phyloP scores from a whole-genome alignment of 176 grass and related monocot genomes.

The Guadua angustifolia region DNA sequence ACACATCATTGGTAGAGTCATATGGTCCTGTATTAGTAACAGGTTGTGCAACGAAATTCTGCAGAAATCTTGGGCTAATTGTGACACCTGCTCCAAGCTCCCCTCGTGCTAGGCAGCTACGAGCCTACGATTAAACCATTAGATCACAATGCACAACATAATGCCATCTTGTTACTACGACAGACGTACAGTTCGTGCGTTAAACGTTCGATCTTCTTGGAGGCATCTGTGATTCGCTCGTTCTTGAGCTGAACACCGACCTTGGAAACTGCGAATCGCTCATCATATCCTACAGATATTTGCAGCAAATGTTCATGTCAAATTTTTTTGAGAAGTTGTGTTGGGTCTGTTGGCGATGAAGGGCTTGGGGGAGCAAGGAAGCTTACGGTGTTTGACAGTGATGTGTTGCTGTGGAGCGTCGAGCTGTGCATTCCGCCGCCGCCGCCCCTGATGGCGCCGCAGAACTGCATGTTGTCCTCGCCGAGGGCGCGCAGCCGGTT shows the following conservation, averaged over 20 bases:
- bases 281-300: slow-evolving; percentile 37
- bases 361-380: not conserved
- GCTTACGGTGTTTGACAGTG: slow-evolving; percentile 39
- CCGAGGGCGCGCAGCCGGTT: slow-evolving; percentile 45
- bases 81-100: slow-evolving; percentile 21
- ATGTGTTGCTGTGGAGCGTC: slow-evolving; percentile 32
- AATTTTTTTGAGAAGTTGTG: not conserved
- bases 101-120: slow-evolving; percentile 40
- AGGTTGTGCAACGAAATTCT: slow-evolving; percentile 24
- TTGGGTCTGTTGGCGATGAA: not conserved
- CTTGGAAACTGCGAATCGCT: slow-evolving; percentile 50
- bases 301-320: not conserved
- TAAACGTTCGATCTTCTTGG: slow-evolving; percentile 41
- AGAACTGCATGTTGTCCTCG: slow-evolving; percentile 61
- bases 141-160: slow-evolving; percentile 3
- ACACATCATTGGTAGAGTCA: slow-evolving; percentile 20
- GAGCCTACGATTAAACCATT: not conserved
- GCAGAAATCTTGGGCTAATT: slow-evolving; percentile 11
- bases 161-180: not conserved
- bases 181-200: not conserved
- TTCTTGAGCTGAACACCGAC: slow-evolving; percentile 54
- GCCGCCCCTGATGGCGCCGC: slow-evolving; percentile 34
- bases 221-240: slow-evolving; percentile 40
- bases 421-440: slow-evolving; percentile 50
- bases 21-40: slow-evolving; percentile 11